Conservation (phyloP, 2,329 filamentous ascomycete genomes). For the Ophiobolus disseminans region DNA sequence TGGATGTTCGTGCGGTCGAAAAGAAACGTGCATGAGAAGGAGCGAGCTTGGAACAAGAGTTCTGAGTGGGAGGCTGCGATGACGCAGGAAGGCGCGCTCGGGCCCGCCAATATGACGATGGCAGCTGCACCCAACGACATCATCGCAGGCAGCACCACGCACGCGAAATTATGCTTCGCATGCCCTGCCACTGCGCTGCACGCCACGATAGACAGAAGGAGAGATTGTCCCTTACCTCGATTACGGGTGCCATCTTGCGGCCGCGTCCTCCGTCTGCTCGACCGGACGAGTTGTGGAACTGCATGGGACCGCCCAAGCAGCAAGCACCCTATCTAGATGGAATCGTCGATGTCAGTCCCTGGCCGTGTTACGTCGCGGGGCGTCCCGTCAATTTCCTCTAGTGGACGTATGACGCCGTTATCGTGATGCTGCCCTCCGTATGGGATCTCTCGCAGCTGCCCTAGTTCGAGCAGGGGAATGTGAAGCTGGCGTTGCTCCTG, state of each 20-base stretch:
- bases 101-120: constrained; percentile 33
- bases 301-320: no score
- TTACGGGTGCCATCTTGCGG: constrained; percentile 38
- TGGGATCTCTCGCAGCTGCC: constrained; percentile 29
- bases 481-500: constrained; percentile 5
- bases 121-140: not conserved
- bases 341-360: no score
- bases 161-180: constrained; percentile 14
- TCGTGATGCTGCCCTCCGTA: constrained; percentile 25
- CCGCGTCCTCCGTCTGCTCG: constrained; percentile 19
- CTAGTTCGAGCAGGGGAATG: constrained; percentile 27
- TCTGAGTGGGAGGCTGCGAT: constrained; percentile 17
- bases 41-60: constrained; percentile 29
- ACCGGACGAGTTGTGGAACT: constrained; percentile 23
- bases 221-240: constrained; percentile 38
- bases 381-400: constrained; percentile 15
- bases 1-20: constrained; percentile 20
- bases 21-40: constrained; percentile 30
- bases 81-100: constrained; percentile 19
- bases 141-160: constrained; percentile 23
- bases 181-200: not conserved
- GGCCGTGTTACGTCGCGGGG: constrained; percentile 26
- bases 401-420: constrained; percentile 37
- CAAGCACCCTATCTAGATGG: constrained; percentile 6
- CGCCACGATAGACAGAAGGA: constrained; percentile 1